Percentiles rank a stretch among this genome's conserved stretches.
Conservation (phyloP, 2,329 filamentous ascomycete species). For the Pseudocercospora musae region DNA sequence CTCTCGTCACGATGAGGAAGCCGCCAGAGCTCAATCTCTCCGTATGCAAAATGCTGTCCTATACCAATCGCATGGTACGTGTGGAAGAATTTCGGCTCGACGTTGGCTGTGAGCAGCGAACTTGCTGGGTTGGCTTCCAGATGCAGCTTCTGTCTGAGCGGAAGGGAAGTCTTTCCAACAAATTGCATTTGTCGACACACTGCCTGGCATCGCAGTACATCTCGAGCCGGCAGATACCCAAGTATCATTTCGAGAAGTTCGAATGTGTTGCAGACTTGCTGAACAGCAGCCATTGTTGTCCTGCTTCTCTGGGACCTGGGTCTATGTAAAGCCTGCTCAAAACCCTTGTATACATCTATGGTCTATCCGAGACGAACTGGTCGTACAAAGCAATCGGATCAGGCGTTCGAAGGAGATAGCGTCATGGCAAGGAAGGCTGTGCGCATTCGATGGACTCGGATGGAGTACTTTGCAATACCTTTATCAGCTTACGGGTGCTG, state of each 20-base stretch:
- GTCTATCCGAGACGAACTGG: too few species aligned
- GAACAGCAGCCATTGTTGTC: background rate
- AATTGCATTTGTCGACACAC: background rate
- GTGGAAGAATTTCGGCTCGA: background rate
- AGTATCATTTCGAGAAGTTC: background rate
- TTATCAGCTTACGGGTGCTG: background rate
- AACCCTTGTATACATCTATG: too few species aligned
- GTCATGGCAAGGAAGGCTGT: too few species aligned
- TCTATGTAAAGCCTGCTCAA: too few species aligned
- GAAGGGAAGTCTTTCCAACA: background rate
- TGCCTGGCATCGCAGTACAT: background rate
- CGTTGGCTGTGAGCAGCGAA: background rate
- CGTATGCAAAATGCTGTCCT: background rate
- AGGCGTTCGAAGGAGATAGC: too few species aligned
- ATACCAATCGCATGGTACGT: background rate
- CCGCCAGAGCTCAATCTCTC: background rate
- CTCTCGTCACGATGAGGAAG: background rate
- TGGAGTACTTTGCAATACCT: background rate
- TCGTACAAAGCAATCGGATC: too few species aligned
- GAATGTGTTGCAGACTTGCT: background rate
- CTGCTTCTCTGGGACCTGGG: too few species aligned
- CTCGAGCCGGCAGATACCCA: background rate
- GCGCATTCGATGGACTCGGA: background rate
- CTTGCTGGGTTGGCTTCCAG: background rate
- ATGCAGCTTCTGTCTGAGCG: background rate